Conservation (phyloP, 192 early-diverging fungal species). For the Gamsiella multidivaricata region DNA sequence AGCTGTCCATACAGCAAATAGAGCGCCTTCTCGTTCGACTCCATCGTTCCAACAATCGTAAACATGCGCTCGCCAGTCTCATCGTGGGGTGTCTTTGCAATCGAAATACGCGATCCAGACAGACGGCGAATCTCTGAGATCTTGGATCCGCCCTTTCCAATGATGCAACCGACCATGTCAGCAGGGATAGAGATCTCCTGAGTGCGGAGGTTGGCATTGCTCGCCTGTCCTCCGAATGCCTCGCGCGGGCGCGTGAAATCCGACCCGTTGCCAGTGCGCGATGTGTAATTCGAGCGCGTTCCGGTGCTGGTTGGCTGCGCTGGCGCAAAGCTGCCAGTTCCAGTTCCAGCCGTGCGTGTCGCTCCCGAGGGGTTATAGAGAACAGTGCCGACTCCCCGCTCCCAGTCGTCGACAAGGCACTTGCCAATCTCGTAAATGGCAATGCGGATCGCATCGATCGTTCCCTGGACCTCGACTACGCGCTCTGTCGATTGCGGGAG, state of each 20-base stretch:
- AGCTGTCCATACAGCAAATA: slow-evolving; percentile 91
- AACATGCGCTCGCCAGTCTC: slow-evolving; percentile 89
- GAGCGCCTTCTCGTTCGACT: slow-evolving; percentile 90
- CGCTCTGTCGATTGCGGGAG: slow-evolving; percentile 95
- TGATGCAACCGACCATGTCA: slow-evolving; percentile 98
- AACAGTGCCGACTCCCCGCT: slow-evolving; percentile 84
- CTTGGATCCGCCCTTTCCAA: slow-evolving; percentile 90
- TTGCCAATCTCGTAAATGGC: slow-evolving; percentile 89
- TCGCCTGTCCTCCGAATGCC: slow-evolving; percentile 26
- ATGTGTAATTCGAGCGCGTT: slow-evolving; percentile 44
- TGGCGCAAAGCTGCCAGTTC: slow-evolving; percentile 12
- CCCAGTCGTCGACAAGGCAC: slow-evolving; percentile 86
- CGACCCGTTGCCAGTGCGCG: slow-evolving; percentile 68
- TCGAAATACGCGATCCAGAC: slow-evolving; percentile 88
- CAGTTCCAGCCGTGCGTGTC: slow-evolving; percentile 17
- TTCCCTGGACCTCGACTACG: slow-evolving; percentile 88
- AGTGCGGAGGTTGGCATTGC: slow-evolving; percentile 69
- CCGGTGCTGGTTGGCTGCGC: slow-evolving; percentile 20
- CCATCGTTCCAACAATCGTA: slow-evolving; percentile 89
- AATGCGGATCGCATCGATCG: slow-evolving; percentile 83
- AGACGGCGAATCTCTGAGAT: slow-evolving; percentile 84
- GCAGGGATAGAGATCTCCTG: slow-evolving; percentile 93
- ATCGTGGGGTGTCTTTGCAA: slow-evolving; percentile 84
- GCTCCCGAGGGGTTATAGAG: slow-evolving; percentile 81
- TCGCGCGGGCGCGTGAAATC: slow-evolving; percentile 60